Conservation (phyloP, 2,329 filamentous ascomycete genomes). For the Phaeosphaeria sp. region DNA sequence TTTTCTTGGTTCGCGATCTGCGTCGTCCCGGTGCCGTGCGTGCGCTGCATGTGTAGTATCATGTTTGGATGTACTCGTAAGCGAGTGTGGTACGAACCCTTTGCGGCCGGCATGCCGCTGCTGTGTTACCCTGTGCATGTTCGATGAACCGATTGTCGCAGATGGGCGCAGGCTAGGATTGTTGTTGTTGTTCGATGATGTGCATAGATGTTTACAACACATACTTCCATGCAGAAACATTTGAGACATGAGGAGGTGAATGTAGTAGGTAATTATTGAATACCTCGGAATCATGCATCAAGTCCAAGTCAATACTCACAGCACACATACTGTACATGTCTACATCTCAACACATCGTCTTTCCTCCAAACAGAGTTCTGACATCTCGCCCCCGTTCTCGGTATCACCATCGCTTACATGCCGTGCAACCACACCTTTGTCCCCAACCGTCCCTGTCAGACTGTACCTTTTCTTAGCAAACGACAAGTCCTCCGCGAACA, state of each 20-base stretch:
- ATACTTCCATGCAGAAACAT: neutral
- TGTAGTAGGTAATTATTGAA: too few species aligned
- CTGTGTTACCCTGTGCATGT: neutral
- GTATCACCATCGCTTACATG: neutral
- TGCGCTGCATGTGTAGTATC: neutral
- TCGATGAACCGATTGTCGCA: neutral
- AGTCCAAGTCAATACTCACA: neutral
- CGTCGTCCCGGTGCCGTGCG: neutral
- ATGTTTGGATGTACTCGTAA: neutral
- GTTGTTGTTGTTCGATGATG: neutral
- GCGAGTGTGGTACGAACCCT: conserved; percentile 7
- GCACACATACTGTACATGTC: neutral
- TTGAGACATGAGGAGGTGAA: neutral
- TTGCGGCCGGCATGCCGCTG: neutral
- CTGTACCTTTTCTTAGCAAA: neutral
- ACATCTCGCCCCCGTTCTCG: conserved; percentile 2
- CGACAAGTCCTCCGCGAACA: neutral
- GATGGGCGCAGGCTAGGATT: neutral
- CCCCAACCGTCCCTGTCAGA: neutral
- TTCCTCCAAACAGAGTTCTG: conserved; percentile 20
- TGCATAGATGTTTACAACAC: neutral
- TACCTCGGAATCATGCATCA: neutral
- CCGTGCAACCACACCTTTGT: conserved; percentile 6
- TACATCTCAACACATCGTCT: neutral
- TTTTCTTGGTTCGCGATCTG: neutral